These are phyloP conservation scores for Mycena sanguinolenta DNA, from an alignment of 768 basidiomycete species.

Conservation along the genomic window DNA sequence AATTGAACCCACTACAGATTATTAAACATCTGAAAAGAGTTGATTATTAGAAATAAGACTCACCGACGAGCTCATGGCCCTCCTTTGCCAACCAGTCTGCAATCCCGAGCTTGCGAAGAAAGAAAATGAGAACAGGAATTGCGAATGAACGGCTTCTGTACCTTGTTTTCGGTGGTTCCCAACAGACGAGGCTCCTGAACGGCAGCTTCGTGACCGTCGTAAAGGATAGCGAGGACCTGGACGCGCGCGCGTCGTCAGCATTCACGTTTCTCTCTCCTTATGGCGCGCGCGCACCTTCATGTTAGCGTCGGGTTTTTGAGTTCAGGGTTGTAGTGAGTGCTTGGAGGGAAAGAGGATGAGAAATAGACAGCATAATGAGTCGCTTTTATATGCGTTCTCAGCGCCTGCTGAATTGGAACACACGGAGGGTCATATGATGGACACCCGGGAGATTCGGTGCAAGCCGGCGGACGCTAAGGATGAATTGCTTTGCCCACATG, in stretches of 20 bases:
- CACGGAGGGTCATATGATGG: conserved; percentile 25
- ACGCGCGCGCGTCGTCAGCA: conserved; percentile 20
- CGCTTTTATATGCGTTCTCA: conserved; percentile 19
- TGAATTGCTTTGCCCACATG: background rate
- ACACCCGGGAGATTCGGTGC: conserved; percentile 1
- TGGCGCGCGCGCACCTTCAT: conserved; percentile 57
- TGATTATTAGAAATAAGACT: conserved; percentile 36
- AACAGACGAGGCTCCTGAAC: conserved; percentile 79
- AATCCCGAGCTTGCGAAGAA: conserved; percentile 81
- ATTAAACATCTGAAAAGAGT: conserved; percentile 16
- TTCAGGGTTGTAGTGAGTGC: conserved; percentile 4
- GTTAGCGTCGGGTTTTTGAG: conserved; percentile 18
- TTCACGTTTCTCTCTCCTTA: background rate
- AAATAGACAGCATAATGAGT: background rate
- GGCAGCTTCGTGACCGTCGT: conserved; percentile 77
- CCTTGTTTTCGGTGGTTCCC: conserved; percentile 86
- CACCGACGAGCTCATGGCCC: conserved; percentile 84
- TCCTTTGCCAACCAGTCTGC: conserved; percentile 74
- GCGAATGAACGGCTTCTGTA: conserved; percentile 37
- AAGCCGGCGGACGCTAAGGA: conserved; percentile 12
- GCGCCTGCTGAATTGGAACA: background rate
- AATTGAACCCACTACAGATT: conserved; percentile 15
- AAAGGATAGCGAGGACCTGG: conserved; percentile 82
- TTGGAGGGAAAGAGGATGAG: conserved; percentile 11
- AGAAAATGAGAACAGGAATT: background rate